Percentiles rank a stretch among this genome's conserved stretches.
phyloP scores from a whole-genome alignment of 2,329 filamentous ascomycete species.

The Fusarium agapanthi region DNA sequence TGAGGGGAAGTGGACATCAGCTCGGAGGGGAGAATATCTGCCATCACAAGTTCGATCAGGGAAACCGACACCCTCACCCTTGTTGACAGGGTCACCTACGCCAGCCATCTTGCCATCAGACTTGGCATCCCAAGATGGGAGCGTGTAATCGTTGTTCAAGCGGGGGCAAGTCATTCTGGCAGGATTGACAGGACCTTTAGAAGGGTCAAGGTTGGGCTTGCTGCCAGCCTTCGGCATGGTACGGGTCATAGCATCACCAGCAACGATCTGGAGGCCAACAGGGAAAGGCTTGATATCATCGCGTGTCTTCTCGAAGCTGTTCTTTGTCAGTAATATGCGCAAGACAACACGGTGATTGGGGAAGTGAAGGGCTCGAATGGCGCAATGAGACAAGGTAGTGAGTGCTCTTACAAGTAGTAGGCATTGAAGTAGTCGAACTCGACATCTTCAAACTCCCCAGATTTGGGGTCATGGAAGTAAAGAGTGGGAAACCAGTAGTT shows the following conservation, averaged over 20 bases:
- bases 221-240: constrained; percentile 64
- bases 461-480: constrained; percentile 71
- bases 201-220: constrained; percentile 59
- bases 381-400: neutral
- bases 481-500: constrained; percentile 82
- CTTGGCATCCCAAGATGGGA: constrained; percentile 61
- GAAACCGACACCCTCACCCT: constrained; percentile 70
- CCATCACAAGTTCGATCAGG: constrained; percentile 75
- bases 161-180: constrained; percentile 70
- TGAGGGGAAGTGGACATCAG: constrained; percentile 76
- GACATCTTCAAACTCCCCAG: constrained; percentile 71
- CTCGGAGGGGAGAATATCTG: constrained; percentile 67
- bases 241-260: constrained; percentile 68
- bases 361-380: neutral
- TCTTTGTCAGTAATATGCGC: constrained; percentile 16
- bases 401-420: constrained; percentile 73
- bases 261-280: constrained; percentile 74
- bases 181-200: constrained; percentile 60
- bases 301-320: constrained; percentile 67
- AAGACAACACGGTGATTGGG: neutral
- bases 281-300: constrained; percentile 77
- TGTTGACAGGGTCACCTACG: constrained; percentile 62
- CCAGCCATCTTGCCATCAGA: constrained; percentile 66
- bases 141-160: constrained; percentile 53
- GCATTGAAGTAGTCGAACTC: constrained; percentile 76